Evolutionary conservation across 305 asterid genomes (phyloP), one percentile per base, ranked within the genome.

Genomic region (Fraxinus sp.): DNA sequence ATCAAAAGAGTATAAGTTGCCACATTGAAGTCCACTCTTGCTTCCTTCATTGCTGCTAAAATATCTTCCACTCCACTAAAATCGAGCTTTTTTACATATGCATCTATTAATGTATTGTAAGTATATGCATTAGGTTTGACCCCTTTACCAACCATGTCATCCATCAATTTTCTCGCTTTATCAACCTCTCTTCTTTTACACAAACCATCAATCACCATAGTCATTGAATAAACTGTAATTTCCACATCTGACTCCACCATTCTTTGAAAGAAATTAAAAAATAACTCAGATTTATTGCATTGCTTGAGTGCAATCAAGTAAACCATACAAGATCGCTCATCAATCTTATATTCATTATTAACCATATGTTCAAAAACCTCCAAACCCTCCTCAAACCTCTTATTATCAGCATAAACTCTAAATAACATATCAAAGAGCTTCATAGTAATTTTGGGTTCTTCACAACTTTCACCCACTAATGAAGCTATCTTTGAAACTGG

Each of bases 271-370:
- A 93, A 92, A 6, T 68, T 83, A 43, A 76, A 83, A 87, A 92
- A 43, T 5, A 85, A 66, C 77, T 90, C 93, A 13, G 84, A 87
- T 41, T 82, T 83, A 83, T 86, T 83, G 83, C 84, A 71, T 81
- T 84, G 91, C 89, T 89, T 92, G 75, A 87, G 82, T 16, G 93
- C 93, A 77, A 89, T 72, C 87, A 95, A 86, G 84, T 87, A 92
- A 81, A 88, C 96, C 94, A 91, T 91, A 77, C 98, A 94, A 84
- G 96, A 89, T 66, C 94, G 92, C 75, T 92, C 96, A 66, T 93
- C 98, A 59, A 94, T 89, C 80, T 41, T 87, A 57, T 89, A 77
- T 70, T 88, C 93, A 73, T 83, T 83, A 4, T 74, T 88, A 70
- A 86, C 86, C 97, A 93, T 90, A 72, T 89, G 84, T 82, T 90